These are phyloP conservation scores for Gymnopilus junonius DNA, from an alignment of 768 basidiomycete species.

Conservation along the genomic window DNA sequence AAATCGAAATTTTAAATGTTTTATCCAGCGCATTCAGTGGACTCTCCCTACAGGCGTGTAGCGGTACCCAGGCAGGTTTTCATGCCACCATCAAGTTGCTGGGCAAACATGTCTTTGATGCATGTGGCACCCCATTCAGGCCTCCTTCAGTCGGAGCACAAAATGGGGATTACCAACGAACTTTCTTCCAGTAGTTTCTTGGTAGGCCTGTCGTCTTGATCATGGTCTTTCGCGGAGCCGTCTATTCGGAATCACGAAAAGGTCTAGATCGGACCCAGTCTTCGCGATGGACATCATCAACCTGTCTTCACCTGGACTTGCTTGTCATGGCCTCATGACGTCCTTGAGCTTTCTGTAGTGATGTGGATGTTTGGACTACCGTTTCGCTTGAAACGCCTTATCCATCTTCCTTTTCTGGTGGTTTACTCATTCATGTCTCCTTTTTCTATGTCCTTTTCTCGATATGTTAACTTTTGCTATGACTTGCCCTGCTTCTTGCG, in stretches of 20 bases:
- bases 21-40: conserved; percentile 26
- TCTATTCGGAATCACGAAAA: conserved; percentile 38
- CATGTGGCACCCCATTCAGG: conserved; percentile 36
- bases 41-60: conserved; percentile 35
- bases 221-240: conserved; percentile 51
- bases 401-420: conserved; percentile 42
- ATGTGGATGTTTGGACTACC: conserved; percentile 35
- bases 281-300: conserved; percentile 51
- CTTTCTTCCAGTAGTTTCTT: conserved; percentile 45
- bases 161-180: conserved; percentile 44
- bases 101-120: conserved; percentile 32
- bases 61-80: conserved; percentile 44
- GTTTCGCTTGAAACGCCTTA: conserved; percentile 54
- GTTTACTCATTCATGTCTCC: conserved; percentile 46
- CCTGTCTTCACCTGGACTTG: conserved; percentile 59
- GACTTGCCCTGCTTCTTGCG: conserved; percentile 27
- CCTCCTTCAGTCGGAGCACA: conserved; percentile 36
- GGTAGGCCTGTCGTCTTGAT: conserved; percentile 58
- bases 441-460: conserved; percentile 36
- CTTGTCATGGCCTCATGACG: conserved; percentile 41
- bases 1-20: conserved; percentile 21
- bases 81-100: conserved; percentile 38
- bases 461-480: conserved; percentile 29
- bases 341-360: conserved; percentile 31
- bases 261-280: conserved; percentile 42